A percentile compares a stretch with the other conserved stretches of the same genome.
Conservation (phyloP, 129 eudicot genomes). For the Flaveria bidentis region DNA sequence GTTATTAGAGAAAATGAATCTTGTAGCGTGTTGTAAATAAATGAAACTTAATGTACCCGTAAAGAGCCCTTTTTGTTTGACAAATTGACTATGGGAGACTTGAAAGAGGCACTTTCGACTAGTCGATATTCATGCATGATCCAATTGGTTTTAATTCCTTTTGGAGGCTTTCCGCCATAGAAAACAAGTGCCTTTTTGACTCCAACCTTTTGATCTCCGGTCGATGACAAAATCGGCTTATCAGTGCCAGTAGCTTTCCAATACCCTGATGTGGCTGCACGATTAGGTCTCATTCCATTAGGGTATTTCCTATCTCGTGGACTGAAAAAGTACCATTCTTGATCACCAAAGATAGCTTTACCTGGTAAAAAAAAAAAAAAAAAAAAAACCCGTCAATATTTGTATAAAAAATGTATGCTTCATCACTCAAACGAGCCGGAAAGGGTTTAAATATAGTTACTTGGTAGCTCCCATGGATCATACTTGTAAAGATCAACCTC, state of each 20-base stretch:
- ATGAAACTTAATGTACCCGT: slow-evolving; percentile 22
- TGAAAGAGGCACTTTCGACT: slow-evolving; percentile 31
- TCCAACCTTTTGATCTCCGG: slow-evolving; percentile 50
- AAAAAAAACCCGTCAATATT: neutral
- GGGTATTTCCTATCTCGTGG: slow-evolving; percentile 68
- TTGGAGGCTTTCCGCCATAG: slow-evolving; percentile 65
- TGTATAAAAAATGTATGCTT: neutral
- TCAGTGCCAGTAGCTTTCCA: slow-evolving; percentile 74
- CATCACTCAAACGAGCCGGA: neutral
- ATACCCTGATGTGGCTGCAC: slow-evolving; percentile 67
- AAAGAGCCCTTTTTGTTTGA: slow-evolving; percentile 36
- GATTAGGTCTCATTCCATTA: slow-evolving; percentile 63
- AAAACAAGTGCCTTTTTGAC: slow-evolving; percentile 61
- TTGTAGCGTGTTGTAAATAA: neutral
- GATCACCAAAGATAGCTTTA: slow-evolving; percentile 60
- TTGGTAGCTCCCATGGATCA: slow-evolving; percentile 63
- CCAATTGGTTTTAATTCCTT: slow-evolving; percentile 67
- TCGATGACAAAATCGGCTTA: slow-evolving; percentile 49
- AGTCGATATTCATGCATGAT: slow-evolving; percentile 71
- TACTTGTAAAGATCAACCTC: slow-evolving; percentile 54
- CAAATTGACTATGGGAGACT: slow-evolving; percentile 26
- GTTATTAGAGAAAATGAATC: neutral
- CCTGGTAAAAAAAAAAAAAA: slow-evolving; percentile 16
- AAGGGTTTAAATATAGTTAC: slow-evolving; percentile 29
- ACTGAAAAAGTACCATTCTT: slow-evolving; percentile 65